Evolutionary conservation across 1,139 yeast species (phyloP).

Genomic region (Pichia sp.): DNA sequence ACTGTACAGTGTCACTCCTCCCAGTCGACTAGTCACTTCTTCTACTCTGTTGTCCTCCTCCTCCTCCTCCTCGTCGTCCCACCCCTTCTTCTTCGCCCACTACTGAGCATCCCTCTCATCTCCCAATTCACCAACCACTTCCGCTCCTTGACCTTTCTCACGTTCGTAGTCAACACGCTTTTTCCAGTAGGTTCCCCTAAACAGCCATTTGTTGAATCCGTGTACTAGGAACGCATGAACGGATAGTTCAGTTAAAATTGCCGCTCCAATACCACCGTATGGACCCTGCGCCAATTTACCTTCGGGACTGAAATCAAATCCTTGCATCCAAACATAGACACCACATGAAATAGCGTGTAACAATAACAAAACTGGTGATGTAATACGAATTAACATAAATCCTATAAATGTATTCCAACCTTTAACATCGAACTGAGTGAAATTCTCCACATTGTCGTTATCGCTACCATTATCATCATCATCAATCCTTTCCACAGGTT

Average conservation of each 20-base stretch:
- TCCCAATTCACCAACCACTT: neutral
- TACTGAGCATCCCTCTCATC: too few species aligned
- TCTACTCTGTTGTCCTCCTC: too few species aligned
- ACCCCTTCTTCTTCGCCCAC: too few species aligned
- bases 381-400: neutral
- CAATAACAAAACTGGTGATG: neutral
- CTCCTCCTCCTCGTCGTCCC: too few species aligned
- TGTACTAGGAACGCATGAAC: neutral
- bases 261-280: neutral
- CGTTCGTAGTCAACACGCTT: neutral
- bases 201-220: neutral
- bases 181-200: neutral
- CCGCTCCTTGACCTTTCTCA: neutral
- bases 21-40: too few species aligned
- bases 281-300: neutral
- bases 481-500: neutral
- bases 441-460: neutral
- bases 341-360: neutral
- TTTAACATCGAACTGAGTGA: neutral
- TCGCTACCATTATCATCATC: too few species aligned
- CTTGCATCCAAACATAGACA: neutral
- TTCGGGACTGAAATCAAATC: neutral
- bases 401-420: slow-evolving; percentile 1
- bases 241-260: neutral
- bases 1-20: too few species aligned